Evolutionary conservation across 1,284 basidiomycete species (phyloP), one percentile per base, ranked within the genome.

Genomic region (Rhodotorula sp.): DNA sequence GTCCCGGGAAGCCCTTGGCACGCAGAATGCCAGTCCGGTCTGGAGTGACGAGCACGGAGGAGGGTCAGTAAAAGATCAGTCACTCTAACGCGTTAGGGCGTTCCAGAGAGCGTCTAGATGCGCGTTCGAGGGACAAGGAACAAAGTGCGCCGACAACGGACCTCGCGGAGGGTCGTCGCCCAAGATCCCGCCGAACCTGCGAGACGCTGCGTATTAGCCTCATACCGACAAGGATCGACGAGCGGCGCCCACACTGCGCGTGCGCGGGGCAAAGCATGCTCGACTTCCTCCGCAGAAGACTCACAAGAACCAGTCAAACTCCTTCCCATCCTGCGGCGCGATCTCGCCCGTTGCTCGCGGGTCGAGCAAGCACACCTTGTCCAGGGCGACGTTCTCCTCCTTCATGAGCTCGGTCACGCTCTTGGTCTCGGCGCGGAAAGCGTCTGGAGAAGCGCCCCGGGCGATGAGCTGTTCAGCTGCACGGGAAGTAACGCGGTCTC

Each of bases 111-210:
- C 39, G 39, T 10, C 6, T 39, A 39, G 39, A 12, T 43, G 39
- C 12, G 39, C 10, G 39, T 43, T 10, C 39, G 46, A 10, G 8
- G 6, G 31, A 23, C 34, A 39, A n/a, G 43, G 1, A 39, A 6
- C 29, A 39, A 34, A 61, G 49, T n/a, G 12, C 54, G n/a, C 3
- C 26, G 10, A n/a, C 5, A 26, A 56, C 54, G 26, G 5, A 76
- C 96, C 93, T 60, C 92, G 85, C 0, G 93, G 93, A 1, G 93
- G 93, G 80, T 96, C 92, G 77, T 96, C 93, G 18, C 93, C 92
- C 87, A 81, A 74, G 59, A 84, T 84, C 1, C 83, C 79, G 16
- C 80, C 81, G 58, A 80, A 80, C 57, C 62, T 64, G 23, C 10
- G 39, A 43, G 39, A 12, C 39, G 39, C 39, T 43, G 10, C 10